Conservation (phyloP, 768 basidiomycete genomes). For the Suillus clintonianus region DNA sequence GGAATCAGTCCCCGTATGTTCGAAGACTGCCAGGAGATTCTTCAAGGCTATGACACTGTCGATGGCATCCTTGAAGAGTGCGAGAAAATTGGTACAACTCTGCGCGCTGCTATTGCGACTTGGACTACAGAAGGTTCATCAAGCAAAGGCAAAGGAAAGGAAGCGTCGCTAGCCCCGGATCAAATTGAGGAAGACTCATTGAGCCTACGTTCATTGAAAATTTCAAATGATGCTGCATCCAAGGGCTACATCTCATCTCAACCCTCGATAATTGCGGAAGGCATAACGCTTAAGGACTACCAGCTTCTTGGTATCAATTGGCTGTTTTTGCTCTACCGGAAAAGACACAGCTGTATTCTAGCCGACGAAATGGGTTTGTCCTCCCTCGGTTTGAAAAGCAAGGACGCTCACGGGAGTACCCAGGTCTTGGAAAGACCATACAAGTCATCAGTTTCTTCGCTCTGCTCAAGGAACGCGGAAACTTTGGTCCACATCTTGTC, state of each 20-base stretch:
- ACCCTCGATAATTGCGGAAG: conserved; percentile 65
- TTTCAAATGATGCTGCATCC: conserved; percentile 41
- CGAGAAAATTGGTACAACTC: conserved; percentile 77
- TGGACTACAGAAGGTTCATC: conserved; percentile 55
- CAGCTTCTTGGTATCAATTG: conserved; percentile 98
- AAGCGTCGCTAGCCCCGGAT: conserved; percentile 28
- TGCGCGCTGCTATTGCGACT: conserved; percentile 72
- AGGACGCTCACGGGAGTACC: conserved; percentile 6
- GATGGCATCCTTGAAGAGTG: conserved; percentile 89
- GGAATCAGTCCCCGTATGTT: conserved; percentile 91
- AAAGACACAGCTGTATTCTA: conserved; percentile 87
- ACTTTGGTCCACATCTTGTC: conserved; percentile 85
- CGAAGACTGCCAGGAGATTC: conserved; percentile 85
- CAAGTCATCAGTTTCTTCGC: conserved; percentile 98
- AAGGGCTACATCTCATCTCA: conserved; percentile 75
- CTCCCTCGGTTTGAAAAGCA: conserved; percentile 5
- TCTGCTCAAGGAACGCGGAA: conserved; percentile 77
- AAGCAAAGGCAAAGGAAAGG: conserved; percentile 42
- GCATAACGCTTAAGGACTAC: conserved; percentile 89
- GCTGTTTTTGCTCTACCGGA: conserved; percentile 84
- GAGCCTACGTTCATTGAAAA: conserved; percentile 50
- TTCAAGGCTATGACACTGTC: conserved; percentile 83
- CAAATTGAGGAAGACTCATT: conserved; percentile 65
- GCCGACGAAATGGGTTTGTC: conserved; percentile 98
- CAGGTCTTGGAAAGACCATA: conserved; percentile 97